Evolutionary conservation across 2,329 filamentous ascomycete species (phyloP), one percentile per base, ranked within the genome.

Genomic region (Neonectria magnoliae): DNA sequence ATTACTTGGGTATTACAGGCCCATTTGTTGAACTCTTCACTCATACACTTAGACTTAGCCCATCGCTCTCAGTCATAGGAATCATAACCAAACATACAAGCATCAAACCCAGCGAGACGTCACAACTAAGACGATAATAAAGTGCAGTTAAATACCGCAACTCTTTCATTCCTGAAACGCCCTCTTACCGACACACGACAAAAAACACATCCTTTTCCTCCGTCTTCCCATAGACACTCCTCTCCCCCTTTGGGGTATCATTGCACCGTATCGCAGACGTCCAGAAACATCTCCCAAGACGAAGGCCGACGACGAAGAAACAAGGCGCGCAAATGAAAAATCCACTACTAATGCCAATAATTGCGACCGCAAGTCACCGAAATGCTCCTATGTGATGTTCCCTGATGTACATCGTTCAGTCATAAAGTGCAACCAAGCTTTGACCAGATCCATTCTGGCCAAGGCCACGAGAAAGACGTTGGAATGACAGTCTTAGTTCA

Each of bases 351-450:
- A 70, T 71, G 70, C 65, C 71, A 60, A 67, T 67, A 41, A 51
- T 48, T 64, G 57, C 50, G 25, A 31, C 29, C 16, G 57, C 64
- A 53, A 36, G 48, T 59, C 56, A 33, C 61, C 61, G 38, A 73
- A 65, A 68, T 73, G 66, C 59, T 64, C 67, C 65, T 60, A 65
- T 70, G 62, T 70, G 53, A 67, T 58, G 57, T 62, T 62, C 63
- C 64, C 56, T 68, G 56, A 67, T 74, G 57, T 74, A 76, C 71
- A 76, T 71, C 68, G 68, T 76, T 68, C 67, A 70, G 55, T 70
- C 66, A 68, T 75, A 66, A 74, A 51, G 29, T 33, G 48, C 29
- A 51, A 11, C n/a, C 18, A 18, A 18, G 48, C 67, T 57, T 60
- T 63, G 33, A 44, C 54, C 45, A 50, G 45, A 29, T 10, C 14